These are phyloP conservation scores for Chaetothyriales sp. DNA, from an alignment of 2,329 filamentous ascomycete genomes.

Conservation along the genomic window DNA sequence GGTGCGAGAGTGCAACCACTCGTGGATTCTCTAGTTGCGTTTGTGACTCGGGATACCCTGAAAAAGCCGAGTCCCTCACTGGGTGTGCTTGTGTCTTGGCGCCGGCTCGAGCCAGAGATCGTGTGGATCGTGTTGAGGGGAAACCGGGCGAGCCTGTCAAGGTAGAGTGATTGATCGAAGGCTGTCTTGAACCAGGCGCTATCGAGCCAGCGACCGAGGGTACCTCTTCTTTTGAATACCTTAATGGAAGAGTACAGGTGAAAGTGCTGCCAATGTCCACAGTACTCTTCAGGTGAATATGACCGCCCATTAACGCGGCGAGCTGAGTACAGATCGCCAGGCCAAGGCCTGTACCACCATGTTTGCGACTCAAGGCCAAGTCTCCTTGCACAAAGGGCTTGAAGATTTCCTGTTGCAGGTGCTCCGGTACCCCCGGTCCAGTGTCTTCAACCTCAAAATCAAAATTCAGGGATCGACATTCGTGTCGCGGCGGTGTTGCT, in stretches of 20 bases:
- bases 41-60: conserved; percentile 27
- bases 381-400: conserved; percentile 89
- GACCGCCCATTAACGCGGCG: conserved; percentile 72
- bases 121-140: conserved; percentile 1
- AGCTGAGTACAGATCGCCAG: conserved; percentile 79
- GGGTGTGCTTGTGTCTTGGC: conserved; percentile 2
- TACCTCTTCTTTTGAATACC: conserved; percentile 55
- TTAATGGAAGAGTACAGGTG: conserved; percentile 65
- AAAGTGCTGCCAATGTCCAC: conserved; percentile 65
- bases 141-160: conserved; percentile 7
- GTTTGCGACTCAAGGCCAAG: conserved; percentile 72
- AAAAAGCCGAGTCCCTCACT: conserved; percentile 3
- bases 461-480: conserved; percentile 50
- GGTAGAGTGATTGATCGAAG: conserved; percentile 4
- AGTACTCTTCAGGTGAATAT: conserved; percentile 55
- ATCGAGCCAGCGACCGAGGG: conserved; percentile 20
- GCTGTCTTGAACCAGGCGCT: conserved; percentile 1
- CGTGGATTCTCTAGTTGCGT: conserved; percentile 37
- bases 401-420: conserved; percentile 69
- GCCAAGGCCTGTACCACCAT: conserved; percentile 72
- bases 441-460: conserved; percentile 82
- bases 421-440: conserved; percentile 65
- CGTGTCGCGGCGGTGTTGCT: conserved; percentile 34
- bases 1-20: conserved; percentile 66
- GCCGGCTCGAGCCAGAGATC: neutral